Evolutionary conservation across 352 stramenopile species (phyloP).

Genomic region (Globisporangium polare): DNA sequence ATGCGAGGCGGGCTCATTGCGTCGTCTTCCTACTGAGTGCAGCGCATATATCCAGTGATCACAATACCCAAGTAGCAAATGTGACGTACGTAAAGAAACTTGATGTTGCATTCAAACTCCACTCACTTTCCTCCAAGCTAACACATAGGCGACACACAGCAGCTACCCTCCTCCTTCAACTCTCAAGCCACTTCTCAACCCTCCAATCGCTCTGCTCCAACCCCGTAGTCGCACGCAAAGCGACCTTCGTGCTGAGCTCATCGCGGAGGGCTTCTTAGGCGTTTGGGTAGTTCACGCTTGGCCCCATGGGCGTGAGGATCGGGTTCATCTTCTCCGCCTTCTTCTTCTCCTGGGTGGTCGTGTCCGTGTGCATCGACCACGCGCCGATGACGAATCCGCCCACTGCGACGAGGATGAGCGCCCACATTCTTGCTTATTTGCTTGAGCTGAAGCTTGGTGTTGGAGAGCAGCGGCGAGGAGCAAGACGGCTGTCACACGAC

Average conservation of each 20-base stretch:
- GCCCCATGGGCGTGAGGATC: conserved; percentile 1
- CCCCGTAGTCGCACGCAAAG: neutral
- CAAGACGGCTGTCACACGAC: neutral
- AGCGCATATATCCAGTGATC: too few relatives aligned
- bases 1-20: conserved; percentile 50
- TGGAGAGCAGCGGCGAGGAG: neutral
- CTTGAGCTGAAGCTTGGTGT: neutral
- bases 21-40: conserved; percentile 14
- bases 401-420: conserved; percentile 5
- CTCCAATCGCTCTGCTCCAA: too few relatives aligned
- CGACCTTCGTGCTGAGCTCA: neutral
- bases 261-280: neutral
- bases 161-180: neutral
- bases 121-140: neutral
- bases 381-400: conserved; percentile 11
- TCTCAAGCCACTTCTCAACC: too few relatives aligned
- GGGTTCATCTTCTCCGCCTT: conserved; percentile 9
- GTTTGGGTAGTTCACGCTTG: conserved; percentile 2
- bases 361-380: conserved; percentile 11
- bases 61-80: too few relatives aligned
- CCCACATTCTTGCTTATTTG: conserved; percentile 5
- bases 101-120: neutral
- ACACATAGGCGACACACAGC: neutral
- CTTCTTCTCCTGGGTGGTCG: neutral
- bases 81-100: neutral